Evolutionary conservation across 352 stramenopile genomes (phyloP).

Genomic region (Phytophthora palmivora): DNA sequence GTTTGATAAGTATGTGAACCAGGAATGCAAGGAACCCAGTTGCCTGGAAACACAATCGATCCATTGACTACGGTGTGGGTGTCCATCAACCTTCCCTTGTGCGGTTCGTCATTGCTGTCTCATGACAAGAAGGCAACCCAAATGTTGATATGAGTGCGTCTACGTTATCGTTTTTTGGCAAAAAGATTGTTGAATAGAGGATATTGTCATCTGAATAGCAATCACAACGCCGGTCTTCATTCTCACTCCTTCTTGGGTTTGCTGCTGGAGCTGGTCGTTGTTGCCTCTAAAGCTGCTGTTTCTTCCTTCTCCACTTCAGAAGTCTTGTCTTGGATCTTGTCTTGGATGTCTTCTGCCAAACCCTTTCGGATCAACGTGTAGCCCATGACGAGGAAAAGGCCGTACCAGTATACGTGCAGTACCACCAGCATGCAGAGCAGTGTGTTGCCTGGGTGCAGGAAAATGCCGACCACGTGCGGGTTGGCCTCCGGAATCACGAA

Average conservation of each 20-base stretch:
- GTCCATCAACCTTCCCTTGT: too few relatives aligned
- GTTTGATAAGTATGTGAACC: constrained; percentile 17
- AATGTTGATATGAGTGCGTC: constrained; percentile 16
- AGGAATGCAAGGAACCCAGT: too few relatives aligned
- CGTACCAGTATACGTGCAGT: constrained; percentile 54
- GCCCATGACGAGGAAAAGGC: constrained; percentile 54
- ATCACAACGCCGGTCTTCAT: constrained; percentile 23
- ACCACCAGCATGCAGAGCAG: constrained; percentile 52
- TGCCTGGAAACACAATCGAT: too few relatives aligned
- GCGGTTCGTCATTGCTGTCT: too few relatives aligned
- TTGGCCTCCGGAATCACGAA: constrained; percentile 37
- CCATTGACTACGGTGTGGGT: too few relatives aligned
- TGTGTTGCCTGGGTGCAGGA: constrained; percentile 42
- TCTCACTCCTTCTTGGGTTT: constrained; percentile 43
- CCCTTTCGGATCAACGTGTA: constrained; percentile 44
- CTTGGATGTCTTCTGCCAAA: constrained; percentile 45
- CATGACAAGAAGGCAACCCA: too few relatives aligned
- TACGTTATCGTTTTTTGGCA: constrained; percentile 29
- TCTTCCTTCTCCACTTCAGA: constrained; percentile 22
- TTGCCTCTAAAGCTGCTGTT: constrained; percentile 18
- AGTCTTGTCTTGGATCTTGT: background rate
- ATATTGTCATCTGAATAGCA: constrained; percentile 20
- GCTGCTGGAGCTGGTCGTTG: constrained; percentile 10
- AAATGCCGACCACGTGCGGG: constrained; percentile 43
- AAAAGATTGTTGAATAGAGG: constrained; percentile 22